Base-by-base conservation (phyloP, 345 rosid species). In the Populus nigra region DNA sequence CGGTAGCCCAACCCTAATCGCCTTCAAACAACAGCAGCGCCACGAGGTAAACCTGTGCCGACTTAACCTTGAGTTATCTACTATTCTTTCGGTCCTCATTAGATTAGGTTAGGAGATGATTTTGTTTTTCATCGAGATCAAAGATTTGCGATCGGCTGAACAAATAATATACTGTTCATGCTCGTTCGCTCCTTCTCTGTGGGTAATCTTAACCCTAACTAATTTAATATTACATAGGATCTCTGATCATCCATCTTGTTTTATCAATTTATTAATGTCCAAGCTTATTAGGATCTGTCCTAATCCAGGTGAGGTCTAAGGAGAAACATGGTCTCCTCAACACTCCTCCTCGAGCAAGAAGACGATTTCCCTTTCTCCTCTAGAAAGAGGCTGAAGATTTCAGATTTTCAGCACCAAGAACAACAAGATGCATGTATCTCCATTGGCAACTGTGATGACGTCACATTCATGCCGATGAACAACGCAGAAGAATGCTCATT, bases 261-360 rank as follows among this genome's bases (percentile, higher is more conserved):
- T 59, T n/a, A n/a, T 59, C 29, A n/a, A 59, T 59, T 59, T 59
- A 11, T 59, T 13, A 59, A 8, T 22, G 63, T 59, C 63, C 23
- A n/a, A 59, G 4, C 63, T n/a, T 8, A 9, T 8, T 33, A n/a
- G 11, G 66, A 47, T n/a, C 8, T 74, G 39, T 35, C 22, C 27
- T 68, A 50, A 69, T 50, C 72, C 23, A 31, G 80, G 66, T 8
- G 49, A 33, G 62, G 65, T 36, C n/a, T 11, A n/a, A 22, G 63
- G 75, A 79, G 63, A 35, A 72, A 76, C 81, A 88, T 93, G 96
- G 92, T 93, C 82, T 91, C 92, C 62, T 86, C 88, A 43, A 53
- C 82, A 47, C 70, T 77, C 5, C 43, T 71, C 74, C 68, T 65
- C 63, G 73, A 69, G 47, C 79, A 78, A 67, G 62, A 70, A 43